phyloP scores from a whole-genome alignment of 345 rosid species.

The Diplotaxis tenuifolia region DNA sequence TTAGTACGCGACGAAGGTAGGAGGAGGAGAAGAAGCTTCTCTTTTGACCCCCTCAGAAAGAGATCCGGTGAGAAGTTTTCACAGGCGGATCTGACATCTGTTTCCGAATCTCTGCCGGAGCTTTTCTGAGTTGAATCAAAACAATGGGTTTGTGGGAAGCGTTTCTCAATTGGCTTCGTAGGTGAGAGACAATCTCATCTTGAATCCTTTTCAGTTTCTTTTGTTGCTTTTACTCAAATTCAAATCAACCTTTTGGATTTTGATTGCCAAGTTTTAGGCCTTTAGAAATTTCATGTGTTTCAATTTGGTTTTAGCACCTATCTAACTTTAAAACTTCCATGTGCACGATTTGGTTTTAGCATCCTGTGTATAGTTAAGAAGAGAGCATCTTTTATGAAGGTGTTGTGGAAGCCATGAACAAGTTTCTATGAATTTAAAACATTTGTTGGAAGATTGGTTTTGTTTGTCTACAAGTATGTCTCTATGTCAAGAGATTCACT shows the following conservation, averaged over 20 bases:
- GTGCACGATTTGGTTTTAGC: background rate
- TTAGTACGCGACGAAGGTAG: constrained; percentile 1
- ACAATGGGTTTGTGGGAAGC: constrained; percentile 69
- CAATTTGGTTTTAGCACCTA: too few relatives aligned
- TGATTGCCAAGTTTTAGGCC: background rate
- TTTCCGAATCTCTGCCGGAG: background rate
- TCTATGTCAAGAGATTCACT: background rate
- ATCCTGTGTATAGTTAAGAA: too few relatives aligned
- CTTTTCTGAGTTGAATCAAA: background rate
- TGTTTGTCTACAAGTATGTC: background rate
- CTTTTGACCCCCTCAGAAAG: background rate
- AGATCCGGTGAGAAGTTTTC: background rate
- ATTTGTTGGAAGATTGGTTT: background rate
- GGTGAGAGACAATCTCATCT: constrained; percentile 37
- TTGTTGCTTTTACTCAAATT: background rate
- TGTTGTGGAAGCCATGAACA: background rate
- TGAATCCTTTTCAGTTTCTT: background rate
- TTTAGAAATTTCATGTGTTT: too few relatives aligned
- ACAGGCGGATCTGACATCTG: background rate
- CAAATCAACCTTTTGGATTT: background rate
- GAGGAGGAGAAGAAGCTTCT: constrained; percentile 20
- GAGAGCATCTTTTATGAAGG: background rate
- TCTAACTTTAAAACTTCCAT: too few relatives aligned
- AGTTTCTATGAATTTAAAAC: background rate
- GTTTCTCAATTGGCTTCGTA: constrained; percentile 78